Base-by-base conservation (phyloP, 2,329 filamentous ascomycete species). In the Xylariaceae sp. region DNA sequence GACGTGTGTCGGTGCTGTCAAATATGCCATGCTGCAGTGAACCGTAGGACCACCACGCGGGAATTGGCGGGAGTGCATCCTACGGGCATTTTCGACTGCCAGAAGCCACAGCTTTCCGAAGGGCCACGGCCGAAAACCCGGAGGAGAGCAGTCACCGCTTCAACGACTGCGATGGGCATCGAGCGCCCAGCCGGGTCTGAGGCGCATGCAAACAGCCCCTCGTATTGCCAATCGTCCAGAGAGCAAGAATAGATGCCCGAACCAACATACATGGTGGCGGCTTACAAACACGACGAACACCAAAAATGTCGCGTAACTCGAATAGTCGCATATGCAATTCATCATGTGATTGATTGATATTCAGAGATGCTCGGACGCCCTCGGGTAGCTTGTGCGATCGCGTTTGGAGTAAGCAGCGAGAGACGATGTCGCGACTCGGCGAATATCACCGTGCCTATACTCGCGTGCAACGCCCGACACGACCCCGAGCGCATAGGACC, bases 61-160 rank as follows among this genome's bases (percentile, higher is more conserved):
- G 60, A 67, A 61, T 41, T 41, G 10, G 7, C 19, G 8, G 19
- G 16, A 22, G 22, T 26, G 13, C 7, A 12, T 53, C 47, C 51
- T 41, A 56, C 60, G 56, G 60, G 54, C 60, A 54, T 51, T 59
- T 40, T 61, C 63, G 59, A 61, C 58, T 59, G 59, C 56, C 60
- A 59, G 52, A 44, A 64, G 57, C 59, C 55, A 60, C 12, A 49
- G 34, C 42, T 52, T 62, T 55, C 63, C 62, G 61, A 59, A 56
- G 56, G 59, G 49, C 57, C 52, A 36, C 36, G 40, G 29, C 52
- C 53, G 52, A 26, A 49, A 39, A 48, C 39, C 10, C 34, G 13
- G 40, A 39, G 32, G 26, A 32, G 21, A 40, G 13, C 16, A 30
- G 36, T 36, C 8, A 22, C 29, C 42, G 16, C 45, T 34, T 54